Conservation (phyloP, 1,284 basidiomycete species). For the Naganishia sp. region DNA sequence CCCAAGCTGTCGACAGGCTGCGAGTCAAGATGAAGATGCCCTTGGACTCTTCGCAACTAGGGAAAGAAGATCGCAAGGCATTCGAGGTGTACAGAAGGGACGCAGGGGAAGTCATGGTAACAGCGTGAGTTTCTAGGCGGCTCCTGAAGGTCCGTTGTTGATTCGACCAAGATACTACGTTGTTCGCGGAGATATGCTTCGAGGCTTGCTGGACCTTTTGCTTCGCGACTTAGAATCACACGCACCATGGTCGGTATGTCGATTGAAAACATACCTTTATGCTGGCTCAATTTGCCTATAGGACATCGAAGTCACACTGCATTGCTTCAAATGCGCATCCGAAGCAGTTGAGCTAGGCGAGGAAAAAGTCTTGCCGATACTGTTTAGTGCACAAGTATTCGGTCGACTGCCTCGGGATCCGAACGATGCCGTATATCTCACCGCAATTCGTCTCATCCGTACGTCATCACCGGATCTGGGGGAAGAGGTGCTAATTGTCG, state of each 20-base stretch:
- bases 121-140: slow-evolving; percentile 63
- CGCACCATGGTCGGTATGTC: slow-evolving; percentile 68
- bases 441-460: slow-evolving; percentile 71
- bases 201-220: slow-evolving; percentile 66
- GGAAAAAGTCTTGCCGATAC: slow-evolving; percentile 62
- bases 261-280: background rate
- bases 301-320: slow-evolving; percentile 80
- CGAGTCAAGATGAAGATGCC: slow-evolving; percentile 74
- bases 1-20: slow-evolving; percentile 69
- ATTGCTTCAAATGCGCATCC: slow-evolving; percentile 79
- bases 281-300: slow-evolving; percentile 44
- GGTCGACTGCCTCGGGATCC: slow-evolving; percentile 66
- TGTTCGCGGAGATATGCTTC: slow-evolving; percentile 75
- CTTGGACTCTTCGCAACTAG: slow-evolving; percentile 59
- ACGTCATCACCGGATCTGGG: slow-evolving; percentile 35
- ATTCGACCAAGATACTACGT: slow-evolving; percentile 72
- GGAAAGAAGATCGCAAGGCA: slow-evolving; percentile 59
- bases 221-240: slow-evolving; percentile 53
- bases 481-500: slow-evolving; percentile 1
- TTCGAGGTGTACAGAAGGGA: slow-evolving; percentile 69
- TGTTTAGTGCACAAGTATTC: slow-evolving; percentile 72
- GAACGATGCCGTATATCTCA: slow-evolving; percentile 67
- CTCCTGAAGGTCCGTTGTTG: background rate
- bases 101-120: slow-evolving; percentile 84
- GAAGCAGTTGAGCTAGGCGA: slow-evolving; percentile 79